These are phyloP conservation scores for Arthroderma sp. DNA, from an alignment of 2,329 filamentous ascomycete genomes.

Conservation along the genomic window DNA sequence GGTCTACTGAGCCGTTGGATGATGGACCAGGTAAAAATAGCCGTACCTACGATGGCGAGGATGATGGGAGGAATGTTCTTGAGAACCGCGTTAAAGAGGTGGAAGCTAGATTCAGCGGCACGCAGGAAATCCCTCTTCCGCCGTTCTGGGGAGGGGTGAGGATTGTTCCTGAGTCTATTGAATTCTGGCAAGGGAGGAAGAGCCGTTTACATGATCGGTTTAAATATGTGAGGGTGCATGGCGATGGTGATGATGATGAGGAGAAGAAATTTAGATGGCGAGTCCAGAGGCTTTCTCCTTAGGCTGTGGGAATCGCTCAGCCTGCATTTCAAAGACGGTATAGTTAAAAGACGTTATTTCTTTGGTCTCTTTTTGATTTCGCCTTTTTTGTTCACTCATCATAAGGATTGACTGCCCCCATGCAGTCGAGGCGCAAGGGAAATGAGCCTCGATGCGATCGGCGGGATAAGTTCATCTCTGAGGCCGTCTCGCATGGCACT, in stretches of 20 bases:
- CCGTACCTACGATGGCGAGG: slow-evolving; percentile 25
- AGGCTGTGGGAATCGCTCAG: not conserved
- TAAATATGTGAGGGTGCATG: slow-evolving; percentile 55
- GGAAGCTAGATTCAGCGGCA: slow-evolving; percentile 59
- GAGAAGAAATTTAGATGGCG: slow-evolving; percentile 33
- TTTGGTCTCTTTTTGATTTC: not conserved
- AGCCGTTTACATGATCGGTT: slow-evolving; percentile 91
- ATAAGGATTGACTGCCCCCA: no score
- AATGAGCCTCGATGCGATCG: no score
- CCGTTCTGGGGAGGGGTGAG: slow-evolving; percentile 90
- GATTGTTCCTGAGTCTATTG: slow-evolving; percentile 70
- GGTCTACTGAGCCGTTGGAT: slow-evolving; percentile 22
- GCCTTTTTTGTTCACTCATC: no score
- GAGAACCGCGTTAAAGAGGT: slow-evolving; percentile 65
- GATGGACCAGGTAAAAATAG: slow-evolving; percentile 14
- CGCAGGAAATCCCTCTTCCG: slow-evolving; percentile 74
- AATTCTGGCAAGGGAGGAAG: slow-evolving; percentile 92
- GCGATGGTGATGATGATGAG: slow-evolving; percentile 39
- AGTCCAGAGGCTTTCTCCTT: slow-evolving; percentile 29
- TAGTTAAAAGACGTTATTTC: not conserved
- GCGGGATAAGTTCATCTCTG: no score
- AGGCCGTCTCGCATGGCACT: no score
- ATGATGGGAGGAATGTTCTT: slow-evolving; percentile 60
- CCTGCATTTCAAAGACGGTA: no score
- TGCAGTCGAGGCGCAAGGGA: no score